phyloP scores from a whole-genome alignment of 495 filamentous ascomycete species.

The Hypoxylon intermedium region DNA sequence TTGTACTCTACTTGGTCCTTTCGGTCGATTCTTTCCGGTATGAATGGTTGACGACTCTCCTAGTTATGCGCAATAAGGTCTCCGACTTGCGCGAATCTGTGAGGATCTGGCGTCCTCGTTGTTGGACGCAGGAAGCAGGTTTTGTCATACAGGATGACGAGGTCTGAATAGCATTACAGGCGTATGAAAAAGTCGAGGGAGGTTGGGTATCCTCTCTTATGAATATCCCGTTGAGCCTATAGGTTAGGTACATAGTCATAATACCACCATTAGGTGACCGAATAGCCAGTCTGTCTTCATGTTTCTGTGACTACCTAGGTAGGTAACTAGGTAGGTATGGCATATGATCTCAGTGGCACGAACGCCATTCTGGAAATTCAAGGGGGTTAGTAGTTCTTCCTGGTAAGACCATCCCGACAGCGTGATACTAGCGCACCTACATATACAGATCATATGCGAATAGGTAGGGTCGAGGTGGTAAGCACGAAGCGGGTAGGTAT shows the following conservation, averaged over 20 bases:
- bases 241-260: slow-evolving; percentile 17
- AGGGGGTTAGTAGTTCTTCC: background rate
- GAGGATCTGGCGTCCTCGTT: slow-evolving; percentile 46
- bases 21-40: slow-evolving; percentile 23
- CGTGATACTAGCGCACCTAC: background rate
- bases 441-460: background rate
- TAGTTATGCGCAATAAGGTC: slow-evolving; percentile 32
- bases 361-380: background rate
- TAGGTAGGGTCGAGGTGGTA: background rate
- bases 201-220: slow-evolving; percentile 30
- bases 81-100: slow-evolving; percentile 52
- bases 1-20: slow-evolving; percentile 39
- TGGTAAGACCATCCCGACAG: background rate
- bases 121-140: slow-evolving; percentile 47
- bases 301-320: background rate
- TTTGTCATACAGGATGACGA: slow-evolving; percentile 55
- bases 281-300: background rate
- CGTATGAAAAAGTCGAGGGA: slow-evolving; percentile 40
- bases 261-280: slow-evolving; percentile 9
- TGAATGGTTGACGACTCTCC: slow-evolving; percentile 20
- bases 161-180: slow-evolving; percentile 54
- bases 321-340: too few species aligned
- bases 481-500: too few species aligned
- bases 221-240: slow-evolving; percentile 5
- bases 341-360: too few species aligned